A percentile compares a stretch with the other conserved stretches of the same genome.
phyloP scores from a whole-genome alignment of 2,329 filamentous ascomycete species.

The Exserohilum turcica region DNA sequence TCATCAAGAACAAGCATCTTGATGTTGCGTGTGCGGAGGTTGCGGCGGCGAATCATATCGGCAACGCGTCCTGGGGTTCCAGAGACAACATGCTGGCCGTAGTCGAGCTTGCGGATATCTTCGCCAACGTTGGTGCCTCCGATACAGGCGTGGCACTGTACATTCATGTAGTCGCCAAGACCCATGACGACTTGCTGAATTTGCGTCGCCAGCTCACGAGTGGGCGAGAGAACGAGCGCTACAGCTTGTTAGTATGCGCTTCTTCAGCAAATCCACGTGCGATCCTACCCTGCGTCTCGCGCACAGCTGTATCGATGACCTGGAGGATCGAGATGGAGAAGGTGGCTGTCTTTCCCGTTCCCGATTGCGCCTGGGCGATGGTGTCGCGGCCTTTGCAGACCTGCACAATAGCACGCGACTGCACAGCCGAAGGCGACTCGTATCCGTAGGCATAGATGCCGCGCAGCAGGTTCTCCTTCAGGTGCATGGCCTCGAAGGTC shows the following conservation, averaged over 20 bases:
- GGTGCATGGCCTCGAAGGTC: slow-evolving; percentile 74
- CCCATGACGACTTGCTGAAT: slow-evolving; percentile 99
- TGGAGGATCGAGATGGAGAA: slow-evolving; percentile 97
- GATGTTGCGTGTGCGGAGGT: slow-evolving; percentile 74
- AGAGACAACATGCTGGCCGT: slow-evolving; percentile 96
- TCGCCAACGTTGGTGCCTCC: slow-evolving; percentile 97
- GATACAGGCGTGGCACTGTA: slow-evolving; percentile 98
- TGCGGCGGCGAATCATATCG: slow-evolving; percentile 79
- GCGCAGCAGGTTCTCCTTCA: slow-evolving; percentile 96
- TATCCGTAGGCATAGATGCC: slow-evolving; percentile 99
- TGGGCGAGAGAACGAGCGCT: slow-evolving; percentile 92
- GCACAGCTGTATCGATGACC: slow-evolving; percentile 90
- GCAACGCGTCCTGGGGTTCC: slow-evolving; percentile 95
- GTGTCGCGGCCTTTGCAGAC: slow-evolving; percentile 99
- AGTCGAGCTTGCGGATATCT: slow-evolving; percentile 96
- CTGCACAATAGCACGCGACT: slow-evolving; percentile 97
- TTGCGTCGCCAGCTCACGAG: slow-evolving; percentile 94
- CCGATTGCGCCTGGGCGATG: slow-evolving; percentile 96
- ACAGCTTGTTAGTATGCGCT: slow-evolving; percentile 30
- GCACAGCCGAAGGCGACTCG: slow-evolving; percentile 95
- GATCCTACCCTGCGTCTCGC: slow-evolving; percentile 74
- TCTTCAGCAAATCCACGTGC: background rate
- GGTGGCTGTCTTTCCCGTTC: slow-evolving; percentile 94
- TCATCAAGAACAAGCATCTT: slow-evolving; percentile 81
- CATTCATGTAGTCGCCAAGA: slow-evolving; percentile 99